Evolutionary conservation across 2,329 filamentous ascomycete genomes (phyloP).

Genomic region (Colletotrichum neosansevieriae): DNA sequence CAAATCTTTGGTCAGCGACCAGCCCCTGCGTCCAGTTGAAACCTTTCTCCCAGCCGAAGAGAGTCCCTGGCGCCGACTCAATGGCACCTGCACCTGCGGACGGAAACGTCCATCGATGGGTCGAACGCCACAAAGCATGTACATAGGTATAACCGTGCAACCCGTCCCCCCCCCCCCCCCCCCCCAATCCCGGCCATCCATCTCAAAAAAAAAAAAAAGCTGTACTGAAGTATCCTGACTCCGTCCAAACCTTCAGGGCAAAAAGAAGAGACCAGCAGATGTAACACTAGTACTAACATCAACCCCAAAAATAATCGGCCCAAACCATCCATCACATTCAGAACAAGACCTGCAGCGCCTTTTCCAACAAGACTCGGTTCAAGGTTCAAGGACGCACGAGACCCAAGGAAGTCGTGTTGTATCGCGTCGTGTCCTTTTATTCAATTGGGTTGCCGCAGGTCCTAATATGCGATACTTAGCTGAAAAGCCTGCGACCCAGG

Average conservation of each 20-base stretch:
- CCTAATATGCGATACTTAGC: conserved; percentile 16
- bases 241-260: conserved; percentile 26
- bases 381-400: not conserved
- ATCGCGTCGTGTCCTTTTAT: not conserved
- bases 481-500: conserved; percentile 11
- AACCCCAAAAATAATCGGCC: conserved; percentile 17
- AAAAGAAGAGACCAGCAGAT: conserved; percentile 24
- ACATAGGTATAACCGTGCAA: conserved; percentile 27
- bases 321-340: conserved; percentile 14
- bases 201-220: too few relatives aligned
- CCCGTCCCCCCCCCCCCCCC: conserved; percentile 22
- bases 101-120: conserved; percentile 4
- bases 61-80: conserved; percentile 20
- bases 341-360: conserved; percentile 9
- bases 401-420: not conserved
- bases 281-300: conserved; percentile 21
- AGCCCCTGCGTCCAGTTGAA: conserved; percentile 35
- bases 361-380: conserved; percentile 1
- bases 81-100: conserved; percentile 23
- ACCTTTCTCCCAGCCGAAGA: conserved; percentile 27
- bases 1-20: conserved; percentile 15
- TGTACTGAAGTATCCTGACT: conserved; percentile 17
- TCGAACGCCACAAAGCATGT: conserved; percentile 6
- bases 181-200: conserved; percentile 22
- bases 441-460: conserved; percentile 26